These are phyloP conservation scores for Pittosporum tobira DNA, from an alignment of 129 eudicot species.

Conservation along the genomic window DNA sequence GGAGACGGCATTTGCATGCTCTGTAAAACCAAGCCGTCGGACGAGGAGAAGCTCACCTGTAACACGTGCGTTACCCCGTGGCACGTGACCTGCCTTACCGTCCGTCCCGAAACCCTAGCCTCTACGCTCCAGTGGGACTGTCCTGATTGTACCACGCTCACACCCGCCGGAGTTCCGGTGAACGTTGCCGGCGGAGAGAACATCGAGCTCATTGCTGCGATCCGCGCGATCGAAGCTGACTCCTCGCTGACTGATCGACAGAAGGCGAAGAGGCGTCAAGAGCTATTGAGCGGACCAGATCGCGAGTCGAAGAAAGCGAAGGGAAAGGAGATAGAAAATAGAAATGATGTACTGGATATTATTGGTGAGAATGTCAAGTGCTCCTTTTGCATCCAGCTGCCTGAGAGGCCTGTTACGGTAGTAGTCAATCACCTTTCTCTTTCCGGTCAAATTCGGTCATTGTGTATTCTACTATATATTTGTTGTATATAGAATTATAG, in stretches of 20 bases:
- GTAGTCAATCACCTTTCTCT: constrained; percentile 1
- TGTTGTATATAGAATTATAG: too few species aligned
- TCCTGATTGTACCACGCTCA: constrained; percentile 27
- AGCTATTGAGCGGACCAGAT: constrained; percentile 30
- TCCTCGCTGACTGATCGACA: constrained; percentile 23
- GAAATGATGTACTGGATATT: constrained; percentile 23
- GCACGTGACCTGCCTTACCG: constrained; percentile 35
- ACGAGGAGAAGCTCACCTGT: constrained; percentile 27
- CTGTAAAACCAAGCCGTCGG: constrained; percentile 30
- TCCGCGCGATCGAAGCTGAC: constrained; percentile 41
- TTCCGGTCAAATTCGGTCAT: not conserved
- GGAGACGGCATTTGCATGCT: constrained; percentile 46
- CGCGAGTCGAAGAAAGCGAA: constrained; percentile 1
- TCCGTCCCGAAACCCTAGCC: constrained; percentile 26
- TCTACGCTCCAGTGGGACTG: constrained; percentile 33
- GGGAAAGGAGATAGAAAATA: constrained; percentile 19
- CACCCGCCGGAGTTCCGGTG: not conserved
- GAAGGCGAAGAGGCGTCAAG: constrained; percentile 43
- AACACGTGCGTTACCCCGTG: constrained; percentile 40
- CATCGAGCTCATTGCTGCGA: constrained; percentile 21
- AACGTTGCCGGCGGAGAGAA: not conserved
- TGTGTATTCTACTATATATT: too few species aligned
- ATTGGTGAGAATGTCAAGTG: constrained; percentile 30
- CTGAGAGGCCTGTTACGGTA: constrained; percentile 54
- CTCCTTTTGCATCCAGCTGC: constrained; percentile 39